These are phyloP conservation scores for Diplodia corticola DNA, from an alignment of 2,329 filamentous ascomycete genomes.

Conservation along the genomic window DNA sequence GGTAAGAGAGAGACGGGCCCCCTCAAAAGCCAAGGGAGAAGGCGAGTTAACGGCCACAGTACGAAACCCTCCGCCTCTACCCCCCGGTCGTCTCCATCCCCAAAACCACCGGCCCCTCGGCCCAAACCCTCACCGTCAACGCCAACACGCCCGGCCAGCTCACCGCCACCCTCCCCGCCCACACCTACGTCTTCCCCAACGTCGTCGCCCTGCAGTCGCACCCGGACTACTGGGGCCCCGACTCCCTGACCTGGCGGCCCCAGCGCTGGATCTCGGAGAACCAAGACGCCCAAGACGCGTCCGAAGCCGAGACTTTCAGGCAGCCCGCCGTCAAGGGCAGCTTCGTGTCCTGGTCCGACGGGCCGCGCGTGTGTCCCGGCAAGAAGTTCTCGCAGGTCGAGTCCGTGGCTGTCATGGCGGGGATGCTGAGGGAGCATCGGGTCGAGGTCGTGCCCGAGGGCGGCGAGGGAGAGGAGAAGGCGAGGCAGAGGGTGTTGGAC, in stretches of 20 bases:
- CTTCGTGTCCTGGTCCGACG: constrained; percentile 36
- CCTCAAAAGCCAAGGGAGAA: no score
- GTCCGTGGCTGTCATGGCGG: constrained; percentile 35
- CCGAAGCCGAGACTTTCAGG: background rate
- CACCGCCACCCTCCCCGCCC: background rate
- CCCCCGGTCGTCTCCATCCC: constrained; percentile 28
- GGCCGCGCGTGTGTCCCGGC: constrained; percentile 36
- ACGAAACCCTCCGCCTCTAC: constrained; percentile 34
- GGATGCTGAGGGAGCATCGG: constrained; percentile 27
- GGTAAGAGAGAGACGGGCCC: no score
- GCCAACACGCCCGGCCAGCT: background rate
- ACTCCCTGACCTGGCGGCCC: constrained; percentile 1
- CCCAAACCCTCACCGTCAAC: background rate
- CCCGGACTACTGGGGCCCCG: constrained; percentile 8
- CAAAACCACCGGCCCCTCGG: background rate
- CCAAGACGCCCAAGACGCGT: no score
- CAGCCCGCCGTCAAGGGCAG: constrained; percentile 1
- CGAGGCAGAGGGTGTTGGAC: constrained; percentile 22
- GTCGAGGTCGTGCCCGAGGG: constrained; percentile 25
- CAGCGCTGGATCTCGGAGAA: background rate
- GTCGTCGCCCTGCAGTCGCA: constrained; percentile 8
- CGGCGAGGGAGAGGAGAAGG: constrained; percentile 24
- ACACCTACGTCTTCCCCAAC: constrained; percentile 1
- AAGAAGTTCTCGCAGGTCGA: constrained; percentile 42
- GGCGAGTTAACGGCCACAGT: no score